Evolutionary conservation across 495 filamentous ascomycete species (phyloP).

Genomic region (Podospora pseudoanserina): DNA sequence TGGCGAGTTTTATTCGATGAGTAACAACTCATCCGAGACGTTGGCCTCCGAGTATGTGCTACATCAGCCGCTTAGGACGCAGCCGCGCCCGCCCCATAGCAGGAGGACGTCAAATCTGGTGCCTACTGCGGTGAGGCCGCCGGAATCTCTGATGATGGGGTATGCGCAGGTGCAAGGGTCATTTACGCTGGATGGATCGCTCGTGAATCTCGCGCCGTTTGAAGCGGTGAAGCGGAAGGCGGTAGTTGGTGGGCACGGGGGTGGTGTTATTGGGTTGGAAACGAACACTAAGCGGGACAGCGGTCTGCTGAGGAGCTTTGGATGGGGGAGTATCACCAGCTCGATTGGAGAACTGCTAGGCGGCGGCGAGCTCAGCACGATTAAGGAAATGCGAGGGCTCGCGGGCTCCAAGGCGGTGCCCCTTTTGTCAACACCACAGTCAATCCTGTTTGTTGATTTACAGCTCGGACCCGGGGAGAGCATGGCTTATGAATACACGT

Average conservation of each 20-base stretch:
- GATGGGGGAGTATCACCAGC: constrained; percentile 85
- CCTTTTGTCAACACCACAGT: constrained; percentile 90
- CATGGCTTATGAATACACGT: constrained; percentile 78
- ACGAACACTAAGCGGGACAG: constrained; percentile 66
- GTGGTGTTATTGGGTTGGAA: constrained; percentile 77
- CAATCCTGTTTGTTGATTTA: constrained; percentile 91
- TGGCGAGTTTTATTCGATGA: constrained; percentile 88
- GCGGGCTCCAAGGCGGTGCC: constrained; percentile 78
- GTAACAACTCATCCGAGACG: constrained; percentile 92
- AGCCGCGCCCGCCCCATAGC: constrained; percentile 52
- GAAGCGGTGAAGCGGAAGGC: constrained; percentile 95
- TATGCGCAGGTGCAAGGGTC: constrained; percentile 93
- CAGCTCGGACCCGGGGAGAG: constrained; percentile 85
- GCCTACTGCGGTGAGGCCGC: constrained; percentile 44
- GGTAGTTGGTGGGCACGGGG: constrained; percentile 80
- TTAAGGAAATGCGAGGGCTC: constrained; percentile 88
- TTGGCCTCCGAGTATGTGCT: constrained; percentile 84
- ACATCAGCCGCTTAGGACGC: constrained; percentile 49
- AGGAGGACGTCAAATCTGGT: constrained; percentile 61
- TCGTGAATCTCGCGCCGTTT: constrained; percentile 84
- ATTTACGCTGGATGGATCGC: constrained; percentile 85
- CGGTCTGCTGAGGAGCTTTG: constrained; percentile 77
- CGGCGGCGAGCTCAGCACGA: constrained; percentile 79
- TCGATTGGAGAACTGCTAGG: constrained; percentile 84
- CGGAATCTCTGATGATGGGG: constrained; percentile 91